phyloP scores from a whole-genome alignment of 768 basidiomycete species.

The Lentinula raphanica region DNA sequence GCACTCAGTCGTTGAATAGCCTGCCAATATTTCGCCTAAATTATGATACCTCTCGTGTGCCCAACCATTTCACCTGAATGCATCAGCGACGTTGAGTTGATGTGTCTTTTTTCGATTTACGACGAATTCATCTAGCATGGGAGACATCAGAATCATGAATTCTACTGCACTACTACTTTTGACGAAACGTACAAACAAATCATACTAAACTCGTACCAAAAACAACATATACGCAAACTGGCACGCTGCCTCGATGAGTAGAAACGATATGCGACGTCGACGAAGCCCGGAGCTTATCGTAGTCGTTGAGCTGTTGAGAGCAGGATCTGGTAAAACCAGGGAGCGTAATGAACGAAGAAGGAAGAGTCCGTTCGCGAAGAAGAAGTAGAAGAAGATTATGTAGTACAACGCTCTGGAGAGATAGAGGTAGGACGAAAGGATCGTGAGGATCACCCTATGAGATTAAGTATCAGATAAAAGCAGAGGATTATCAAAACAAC shows the following conservation, averaged over 20 bases:
- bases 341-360: slow-evolving; percentile 89
- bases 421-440: slow-evolving; percentile 9
- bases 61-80: too few relatives aligned
- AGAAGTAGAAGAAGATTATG: slow-evolving; percentile 76
- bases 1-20: too few relatives aligned
- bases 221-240: slow-evolving; percentile 87
- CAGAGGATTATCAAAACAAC: not conserved
- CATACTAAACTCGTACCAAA: slow-evolving; percentile 50
- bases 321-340: slow-evolving; percentile 82
- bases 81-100: too few relatives aligned
- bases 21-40: too few relatives aligned
- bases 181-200: not conserved
- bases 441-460: slow-evolving; percentile 74
- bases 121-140: not conserved
- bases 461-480: not conserved
- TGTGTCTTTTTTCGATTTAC: too few relatives aligned
- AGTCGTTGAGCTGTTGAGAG: slow-evolving; percentile 35
- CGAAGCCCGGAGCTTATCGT: slow-evolving; percentile 77
- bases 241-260: slow-evolving; percentile 78
- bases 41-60: too few relatives aligned
- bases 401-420: slow-evolving; percentile 44
- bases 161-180: too few relatives aligned
- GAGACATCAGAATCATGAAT: too few relatives aligned
- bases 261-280: slow-evolving; percentile 80
- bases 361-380: slow-evolving; percentile 91